Base-by-base conservation (phyloP, 1,284 basidiomycete species). In the Ganoderma resinaceum region DNA sequence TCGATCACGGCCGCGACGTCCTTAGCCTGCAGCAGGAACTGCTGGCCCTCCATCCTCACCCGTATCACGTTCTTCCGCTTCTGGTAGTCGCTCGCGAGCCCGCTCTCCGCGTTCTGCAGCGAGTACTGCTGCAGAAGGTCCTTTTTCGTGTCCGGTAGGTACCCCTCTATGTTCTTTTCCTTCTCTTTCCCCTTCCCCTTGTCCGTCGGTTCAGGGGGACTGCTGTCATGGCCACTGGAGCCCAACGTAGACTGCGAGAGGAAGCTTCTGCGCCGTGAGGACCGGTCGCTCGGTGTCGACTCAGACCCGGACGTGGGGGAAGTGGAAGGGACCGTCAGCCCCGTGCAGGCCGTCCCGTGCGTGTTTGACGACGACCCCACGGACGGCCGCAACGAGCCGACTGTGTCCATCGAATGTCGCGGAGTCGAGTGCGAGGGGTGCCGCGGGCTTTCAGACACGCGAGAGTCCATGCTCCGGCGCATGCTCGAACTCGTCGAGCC, bases 31-130 rank as follows among this genome's bases (percentile, higher is more conserved):
- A 99, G 78, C 77, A 99, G 83, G 80, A 99, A 99, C 83, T 99
- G 97, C 83, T 99, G 95, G 16, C 97, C 97, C 78, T 97, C 96
- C 74, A 95, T 85, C 66, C 98, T 84, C 40, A 99, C 89, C 33
- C 97, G 87, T n/a, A 99, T 96, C 46, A 99, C 96, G 80, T 99
- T 95, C 82, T 91, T 93, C 71, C 96, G 86, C 86, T 99, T 99
- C 75, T 91, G 72, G 80, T 99, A 99, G 81, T 99, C 97, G 64
- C 95, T 97, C 26, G 96, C 98, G 18, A 99, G 81, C 29, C 97
- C 97, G 69, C 92, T 94, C 83, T 99, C 97, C 20, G 96, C 95
- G 68, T 92, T 81, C 78, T 98, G 96, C 75, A 99, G 83, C 33
- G 95, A 91, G 80, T 98, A 99, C 63, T 81, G 78, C 38, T 82